Percentiles rank a stretch among this genome's conserved stretches.
Evolutionary conservation across 2,329 filamentous ascomycete species (phyloP).

Genomic region (Verticillium nubilum): DNA sequence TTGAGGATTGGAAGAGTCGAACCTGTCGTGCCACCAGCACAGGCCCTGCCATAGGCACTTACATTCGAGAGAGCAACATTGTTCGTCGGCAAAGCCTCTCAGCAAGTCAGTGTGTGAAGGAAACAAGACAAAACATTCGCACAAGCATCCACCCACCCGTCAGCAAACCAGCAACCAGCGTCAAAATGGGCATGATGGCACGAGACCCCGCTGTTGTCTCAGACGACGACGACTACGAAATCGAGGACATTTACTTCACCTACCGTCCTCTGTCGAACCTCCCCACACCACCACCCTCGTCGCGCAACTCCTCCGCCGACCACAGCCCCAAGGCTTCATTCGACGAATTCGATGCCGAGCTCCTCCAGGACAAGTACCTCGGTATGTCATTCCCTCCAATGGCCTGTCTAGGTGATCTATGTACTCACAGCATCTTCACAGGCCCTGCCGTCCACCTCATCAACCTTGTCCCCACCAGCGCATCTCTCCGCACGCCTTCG

Average conservation of each 20-base stretch:
- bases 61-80: not conserved
- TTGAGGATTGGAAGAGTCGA: constrained; percentile 14
- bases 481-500: constrained; percentile 54
- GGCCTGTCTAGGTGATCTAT: not conserved
- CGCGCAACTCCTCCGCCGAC: constrained; percentile 33
- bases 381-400: constrained; percentile 22
- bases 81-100: not conserved
- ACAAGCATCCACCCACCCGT: not conserved
- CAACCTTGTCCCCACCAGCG: constrained; percentile 59
- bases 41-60: not conserved
- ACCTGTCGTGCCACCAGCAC: not conserved
- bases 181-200: constrained; percentile 12
- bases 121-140: not conserved
- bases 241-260: constrained; percentile 53
- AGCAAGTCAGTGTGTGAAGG: not conserved
- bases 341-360: constrained; percentile 34
- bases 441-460: constrained; percentile 62
- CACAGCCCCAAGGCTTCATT: constrained; percentile 36
- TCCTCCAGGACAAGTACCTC: constrained; percentile 30
- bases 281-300: constrained; percentile 59
- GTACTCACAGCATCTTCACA: constrained; percentile 23
- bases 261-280: constrained; percentile 64
- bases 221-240: constrained; percentile 43
- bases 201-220: constrained; percentile 14
- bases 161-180: not conserved